These are phyloP conservation scores for Thelonectria rubi DNA, from an alignment of 2,329 filamentous ascomycete genomes.

Conservation along the genomic window DNA sequence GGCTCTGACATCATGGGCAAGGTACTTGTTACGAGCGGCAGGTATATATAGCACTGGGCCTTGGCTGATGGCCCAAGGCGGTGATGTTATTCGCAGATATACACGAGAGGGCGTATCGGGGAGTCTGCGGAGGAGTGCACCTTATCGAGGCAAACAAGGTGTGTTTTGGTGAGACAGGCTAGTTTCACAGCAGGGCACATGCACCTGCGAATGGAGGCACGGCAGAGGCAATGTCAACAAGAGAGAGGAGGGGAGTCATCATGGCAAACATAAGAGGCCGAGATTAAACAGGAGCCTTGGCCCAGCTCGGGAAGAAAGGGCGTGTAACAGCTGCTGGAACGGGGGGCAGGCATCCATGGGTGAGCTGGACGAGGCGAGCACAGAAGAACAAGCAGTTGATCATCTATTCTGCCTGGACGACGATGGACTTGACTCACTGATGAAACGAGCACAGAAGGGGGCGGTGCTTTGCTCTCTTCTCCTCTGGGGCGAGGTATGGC, in stretches of 20 bases:
- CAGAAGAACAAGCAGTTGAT: no score
- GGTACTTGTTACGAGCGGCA: no score
- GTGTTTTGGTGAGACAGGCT: neutral
- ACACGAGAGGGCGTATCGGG: neutral
- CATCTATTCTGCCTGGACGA: neutral
- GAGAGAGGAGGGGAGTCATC: neutral
- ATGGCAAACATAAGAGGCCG: no score
- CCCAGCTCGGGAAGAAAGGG: no score
- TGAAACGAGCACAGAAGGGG: neutral
- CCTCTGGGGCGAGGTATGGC: neutral
- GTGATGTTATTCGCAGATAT: neutral
- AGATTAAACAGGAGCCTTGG: no score
- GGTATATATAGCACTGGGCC: no score
- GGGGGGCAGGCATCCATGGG: neutral
- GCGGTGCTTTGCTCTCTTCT: neutral
- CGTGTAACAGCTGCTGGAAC: no score
- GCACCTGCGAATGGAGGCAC: neutral
- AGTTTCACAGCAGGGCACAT: conserved; percentile 7
- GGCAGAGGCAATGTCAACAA: neutral
- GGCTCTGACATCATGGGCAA: neutral
- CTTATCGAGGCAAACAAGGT: neutral
- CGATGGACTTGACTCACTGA: neutral
- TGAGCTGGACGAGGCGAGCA: neutral
- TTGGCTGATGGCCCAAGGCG: no score
- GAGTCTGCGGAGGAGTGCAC: neutral